phyloP scores from a whole-genome alignment of 176 grass and related monocot species.

The Rhipidocladum racemiflorum region DNA sequence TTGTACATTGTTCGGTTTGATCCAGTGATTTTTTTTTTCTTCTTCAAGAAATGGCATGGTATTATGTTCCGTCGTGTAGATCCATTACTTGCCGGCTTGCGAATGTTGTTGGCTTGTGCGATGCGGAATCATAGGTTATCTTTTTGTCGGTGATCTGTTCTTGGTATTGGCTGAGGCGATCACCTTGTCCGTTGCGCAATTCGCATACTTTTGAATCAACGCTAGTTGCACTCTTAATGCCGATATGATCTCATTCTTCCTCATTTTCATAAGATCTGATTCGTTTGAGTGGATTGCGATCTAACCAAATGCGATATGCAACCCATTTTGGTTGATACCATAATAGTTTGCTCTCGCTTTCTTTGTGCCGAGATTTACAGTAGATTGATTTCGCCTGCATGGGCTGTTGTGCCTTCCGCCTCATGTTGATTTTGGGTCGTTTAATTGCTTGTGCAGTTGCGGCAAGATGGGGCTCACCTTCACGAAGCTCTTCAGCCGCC shows the following conservation, averaged over 20 bases:
- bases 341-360: neutral
- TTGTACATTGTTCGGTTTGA: neutral
- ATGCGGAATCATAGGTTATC: neutral
- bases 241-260: neutral
- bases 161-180: neutral
- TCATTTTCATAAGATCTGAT: neutral
- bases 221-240: neutral
- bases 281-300: neutral
- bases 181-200: neutral
- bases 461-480: conserved; percentile 70
- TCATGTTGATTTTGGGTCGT: neutral
- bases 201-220: neutral
- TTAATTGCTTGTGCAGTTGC: conserved; percentile 9
- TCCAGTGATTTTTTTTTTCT: neutral
- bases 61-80: neutral
- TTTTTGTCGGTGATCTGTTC: conserved; percentile 5
- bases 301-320: neutral
- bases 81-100: neutral
- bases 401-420: neutral
- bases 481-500: conserved; percentile 73
- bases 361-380: neutral
- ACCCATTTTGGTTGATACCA: neutral
- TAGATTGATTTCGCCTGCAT: neutral
- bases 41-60: neutral
- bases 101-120: neutral